Percentiles rank a stretch among this genome's conserved stretches.
These are phyloP conservation scores for Cutaneotrichosporon dermatis DNA, from an alignment of 1,284 basidiomycete species.

Conservation along the genomic window DNA sequence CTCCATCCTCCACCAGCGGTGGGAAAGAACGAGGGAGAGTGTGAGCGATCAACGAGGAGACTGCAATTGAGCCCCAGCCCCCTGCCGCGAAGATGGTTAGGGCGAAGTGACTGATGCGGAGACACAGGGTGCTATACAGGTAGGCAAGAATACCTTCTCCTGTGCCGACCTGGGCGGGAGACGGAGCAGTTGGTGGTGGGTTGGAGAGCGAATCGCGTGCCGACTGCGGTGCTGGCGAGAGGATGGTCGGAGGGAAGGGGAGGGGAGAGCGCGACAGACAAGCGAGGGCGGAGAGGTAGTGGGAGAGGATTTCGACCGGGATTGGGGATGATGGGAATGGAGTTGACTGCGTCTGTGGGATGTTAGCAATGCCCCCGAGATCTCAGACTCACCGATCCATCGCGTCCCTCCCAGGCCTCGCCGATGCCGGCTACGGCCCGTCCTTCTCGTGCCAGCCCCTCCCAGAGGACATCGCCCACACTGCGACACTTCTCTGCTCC, in stretches of 20 bases:
- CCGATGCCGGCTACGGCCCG: slow-evolving; percentile 70
- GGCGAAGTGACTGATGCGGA: slow-evolving; percentile 43
- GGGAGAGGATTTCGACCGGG: slow-evolving; percentile 40
- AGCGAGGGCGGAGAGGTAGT: slow-evolving; percentile 36
- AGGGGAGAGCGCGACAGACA: slow-evolving; percentile 36
- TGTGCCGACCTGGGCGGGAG: slow-evolving; percentile 22
- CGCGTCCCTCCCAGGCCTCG: slow-evolving; percentile 72
- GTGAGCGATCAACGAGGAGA: slow-evolving; percentile 63
- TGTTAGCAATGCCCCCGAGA: neutral
- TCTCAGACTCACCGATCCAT: slow-evolving; percentile 56
- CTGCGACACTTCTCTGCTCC: slow-evolving; percentile 67
- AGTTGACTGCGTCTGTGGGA: slow-evolving; percentile 28
- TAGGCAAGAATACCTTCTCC: slow-evolving; percentile 45
- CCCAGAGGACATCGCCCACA: slow-evolving; percentile 74
- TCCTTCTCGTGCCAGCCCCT: slow-evolving; percentile 78
- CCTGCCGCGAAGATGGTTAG: slow-evolving; percentile 77
- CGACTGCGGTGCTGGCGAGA: slow-evolving; percentile 32
- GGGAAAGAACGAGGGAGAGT: slow-evolving; percentile 54
- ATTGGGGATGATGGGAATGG: slow-evolving; percentile 40
- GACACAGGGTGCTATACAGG: slow-evolving; percentile 40
- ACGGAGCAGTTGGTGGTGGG: slow-evolving; percentile 16
- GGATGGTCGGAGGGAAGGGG: slow-evolving; percentile 39
- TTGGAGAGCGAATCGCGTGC: slow-evolving; percentile 28
- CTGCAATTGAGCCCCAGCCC: slow-evolving; percentile 77
- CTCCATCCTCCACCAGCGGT: slow-evolving; percentile 16